A percentile compares a stretch with the other conserved stretches of the same genome.
Conservation (phyloP, 257 asterid species). For the Misopates orontium region DNA sequence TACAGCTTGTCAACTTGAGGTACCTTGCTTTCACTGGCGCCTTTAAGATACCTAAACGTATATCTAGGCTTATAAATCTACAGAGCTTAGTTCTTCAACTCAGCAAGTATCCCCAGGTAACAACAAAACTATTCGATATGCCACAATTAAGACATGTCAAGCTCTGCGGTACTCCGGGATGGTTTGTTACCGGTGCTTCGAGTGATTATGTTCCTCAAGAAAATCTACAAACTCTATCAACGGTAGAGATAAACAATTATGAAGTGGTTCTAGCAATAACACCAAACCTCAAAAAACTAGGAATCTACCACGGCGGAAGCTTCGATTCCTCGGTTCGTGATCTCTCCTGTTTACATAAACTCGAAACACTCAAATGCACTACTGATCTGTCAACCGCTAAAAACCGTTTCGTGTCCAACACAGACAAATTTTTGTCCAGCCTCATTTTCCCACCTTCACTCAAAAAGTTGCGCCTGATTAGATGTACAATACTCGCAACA, state of each 20-base stretch:
- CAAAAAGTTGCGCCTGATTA: neutral
- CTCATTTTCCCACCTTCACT: neutral
- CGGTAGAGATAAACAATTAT: neutral
- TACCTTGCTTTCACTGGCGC: neutral
- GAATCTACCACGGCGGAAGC: neutral
- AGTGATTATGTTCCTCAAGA: neutral
- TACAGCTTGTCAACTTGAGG: slow-evolving; percentile 5
- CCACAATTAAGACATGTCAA: slow-evolving; percentile 5
- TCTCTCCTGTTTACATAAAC: neutral
- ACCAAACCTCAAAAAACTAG: neutral
- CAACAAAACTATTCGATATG: neutral
- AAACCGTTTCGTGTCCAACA: neutral
- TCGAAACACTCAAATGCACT: neutral
- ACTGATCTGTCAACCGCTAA: neutral
- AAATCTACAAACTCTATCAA: neutral
- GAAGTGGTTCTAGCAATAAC: neutral
- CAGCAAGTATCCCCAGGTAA: no score
- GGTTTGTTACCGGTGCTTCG: neutral
- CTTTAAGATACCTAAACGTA: neutral
- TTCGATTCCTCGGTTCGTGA: neutral
- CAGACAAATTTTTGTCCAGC: no score
- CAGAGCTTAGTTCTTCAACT: neutral
- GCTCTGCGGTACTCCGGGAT: neutral
- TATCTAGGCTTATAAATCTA: neutral
- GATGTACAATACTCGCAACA: neutral